Conservation (phyloP, 139 green algal species). For the Tetradesmus obliquus region DNA sequence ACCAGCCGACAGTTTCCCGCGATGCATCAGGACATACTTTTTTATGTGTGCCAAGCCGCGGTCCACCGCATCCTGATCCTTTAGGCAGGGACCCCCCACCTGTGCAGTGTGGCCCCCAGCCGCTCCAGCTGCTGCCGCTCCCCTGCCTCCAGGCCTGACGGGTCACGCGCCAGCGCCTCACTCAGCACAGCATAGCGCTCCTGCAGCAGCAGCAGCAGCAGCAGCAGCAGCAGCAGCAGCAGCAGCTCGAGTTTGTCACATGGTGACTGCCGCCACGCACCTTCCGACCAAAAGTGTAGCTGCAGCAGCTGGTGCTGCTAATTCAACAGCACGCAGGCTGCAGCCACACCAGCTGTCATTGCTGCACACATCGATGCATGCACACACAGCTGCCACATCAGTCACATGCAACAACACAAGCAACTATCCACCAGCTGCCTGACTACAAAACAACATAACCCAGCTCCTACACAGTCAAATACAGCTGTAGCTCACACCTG, state of each 20-base stretch:
- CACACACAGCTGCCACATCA: background rate
- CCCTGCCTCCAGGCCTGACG: conserved; percentile 39
- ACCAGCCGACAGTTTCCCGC: background rate
- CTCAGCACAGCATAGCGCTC: conserved; percentile 22
- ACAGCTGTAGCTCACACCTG: background rate
- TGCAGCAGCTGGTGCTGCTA: too few relatives aligned
- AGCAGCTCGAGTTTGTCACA: background rate
- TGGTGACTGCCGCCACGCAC: conserved; percentile 39
- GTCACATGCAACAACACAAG: background rate
- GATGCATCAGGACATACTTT: background rate
- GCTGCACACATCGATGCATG: too few relatives aligned
- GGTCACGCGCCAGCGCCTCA: conserved; percentile 47
- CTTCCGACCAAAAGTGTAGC: too few relatives aligned
- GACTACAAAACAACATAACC: too few relatives aligned
- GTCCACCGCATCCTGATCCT: too few relatives aligned
- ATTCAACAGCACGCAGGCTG: too few relatives aligned
- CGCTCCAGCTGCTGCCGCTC: conserved; percentile 58
- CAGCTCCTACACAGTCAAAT: too few relatives aligned
- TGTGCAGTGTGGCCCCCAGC: conserved; percentile 38
- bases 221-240: background rate
- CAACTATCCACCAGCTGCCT: background rate
- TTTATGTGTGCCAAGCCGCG: too few relatives aligned
- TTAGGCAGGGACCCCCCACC: background rate
- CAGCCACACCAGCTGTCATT: background rate
- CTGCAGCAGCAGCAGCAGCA: conserved; percentile 33